Evolutionary conservation across 2,329 filamentous ascomycete species (phyloP).

Genomic region (Shiraia sp.): DNA sequence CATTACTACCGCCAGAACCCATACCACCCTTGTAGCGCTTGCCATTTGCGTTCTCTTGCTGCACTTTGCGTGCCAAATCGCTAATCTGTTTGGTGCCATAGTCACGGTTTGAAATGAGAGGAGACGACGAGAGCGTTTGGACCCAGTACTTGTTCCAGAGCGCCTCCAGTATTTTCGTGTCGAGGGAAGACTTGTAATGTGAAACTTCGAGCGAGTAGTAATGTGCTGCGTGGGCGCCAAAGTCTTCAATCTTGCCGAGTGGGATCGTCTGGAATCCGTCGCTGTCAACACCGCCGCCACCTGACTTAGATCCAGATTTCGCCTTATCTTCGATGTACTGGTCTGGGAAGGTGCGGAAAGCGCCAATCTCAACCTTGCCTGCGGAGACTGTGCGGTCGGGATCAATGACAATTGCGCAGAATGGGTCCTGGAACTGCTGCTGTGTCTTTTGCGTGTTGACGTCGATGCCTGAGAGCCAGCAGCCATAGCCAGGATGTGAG

Average conservation of each 20-base stretch:
- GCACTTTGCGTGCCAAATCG: slow-evolving; percentile 82
- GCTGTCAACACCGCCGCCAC: slow-evolving; percentile 47
- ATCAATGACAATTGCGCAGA: slow-evolving; percentile 94
- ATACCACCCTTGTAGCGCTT: slow-evolving; percentile 35
- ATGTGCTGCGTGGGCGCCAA: slow-evolving; percentile 85
- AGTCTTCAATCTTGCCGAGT: slow-evolving; percentile 91
- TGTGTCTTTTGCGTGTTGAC: slow-evolving; percentile 85
- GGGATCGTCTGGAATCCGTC: slow-evolving; percentile 79
- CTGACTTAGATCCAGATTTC: slow-evolving; percentile 32
- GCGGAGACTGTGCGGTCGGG: slow-evolving; percentile 90
- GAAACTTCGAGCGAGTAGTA: slow-evolving; percentile 93
- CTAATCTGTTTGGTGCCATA: slow-evolving; percentile 91
- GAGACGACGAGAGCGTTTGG: slow-evolving; percentile 88
- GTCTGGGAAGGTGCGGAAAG: slow-evolving; percentile 87
- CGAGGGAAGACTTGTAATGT: slow-evolving; percentile 92
- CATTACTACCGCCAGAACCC: slow-evolving; percentile 9
- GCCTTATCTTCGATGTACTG: slow-evolving; percentile 59
- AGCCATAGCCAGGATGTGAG: slow-evolving; percentile 95
- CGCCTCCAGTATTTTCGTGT: slow-evolving; percentile 81
- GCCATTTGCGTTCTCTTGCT: slow-evolving; percentile 60
- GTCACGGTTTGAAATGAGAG: slow-evolving; percentile 88
- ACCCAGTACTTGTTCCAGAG: slow-evolving; percentile 99
- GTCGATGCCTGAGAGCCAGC: slow-evolving; percentile 96
- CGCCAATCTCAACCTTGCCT: slow-evolving; percentile 95
- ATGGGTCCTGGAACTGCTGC: slow-evolving; percentile 85